These are phyloP conservation scores for Clarireedia homoeocarpa DNA, from an alignment of 2,329 filamentous ascomycete species.

Conservation along the genomic window DNA sequence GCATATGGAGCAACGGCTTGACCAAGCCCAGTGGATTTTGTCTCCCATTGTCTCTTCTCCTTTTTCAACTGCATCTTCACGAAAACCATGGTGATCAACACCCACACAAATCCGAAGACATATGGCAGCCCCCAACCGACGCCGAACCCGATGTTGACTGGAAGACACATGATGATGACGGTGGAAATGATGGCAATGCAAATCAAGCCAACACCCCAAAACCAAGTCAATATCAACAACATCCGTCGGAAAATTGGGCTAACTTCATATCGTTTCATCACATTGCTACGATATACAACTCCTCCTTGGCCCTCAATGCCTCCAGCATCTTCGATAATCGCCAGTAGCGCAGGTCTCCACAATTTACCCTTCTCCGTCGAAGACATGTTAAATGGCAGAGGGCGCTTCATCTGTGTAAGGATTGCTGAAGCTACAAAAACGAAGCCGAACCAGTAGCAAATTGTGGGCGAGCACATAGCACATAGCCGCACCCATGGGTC, in stretches of 20 bases:
- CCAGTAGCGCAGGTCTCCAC: slow-evolving; percentile 21
- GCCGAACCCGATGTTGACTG: slow-evolving; percentile 20
- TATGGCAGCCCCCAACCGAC: slow-evolving; percentile 26
- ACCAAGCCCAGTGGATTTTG: slow-evolving; percentile 9
- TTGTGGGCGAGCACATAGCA: slow-evolving; percentile 24
- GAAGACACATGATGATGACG: slow-evolving; percentile 20
- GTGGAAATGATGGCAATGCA: slow-evolving; percentile 20
- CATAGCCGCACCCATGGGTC: slow-evolving; percentile 21
- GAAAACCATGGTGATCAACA: slow-evolving; percentile 15
- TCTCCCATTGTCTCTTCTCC: slow-evolving; percentile 17
- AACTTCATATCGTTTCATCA: slow-evolving; percentile 23
- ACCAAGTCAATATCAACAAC: slow-evolving; percentile 21
- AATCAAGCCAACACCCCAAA: slow-evolving; percentile 27
- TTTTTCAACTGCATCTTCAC: slow-evolving; percentile 16
- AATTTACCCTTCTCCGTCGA: slow-evolving; percentile 21
- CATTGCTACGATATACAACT: slow-evolving; percentile 18
- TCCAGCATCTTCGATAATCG: slow-evolving; percentile 22
- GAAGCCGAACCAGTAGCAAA: slow-evolving; percentile 22
- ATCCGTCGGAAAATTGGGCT: slow-evolving; percentile 21
- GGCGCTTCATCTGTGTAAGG: slow-evolving; percentile 16
- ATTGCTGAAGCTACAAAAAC: slow-evolving; percentile 17
- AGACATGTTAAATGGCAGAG: slow-evolving; percentile 24
- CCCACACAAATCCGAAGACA: slow-evolving; percentile 13
- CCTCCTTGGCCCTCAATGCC: slow-evolving; percentile 23
- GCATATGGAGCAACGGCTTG: slow-evolving; percentile 7